Evolutionary conservation across 2,329 filamentous ascomycete genomes (phyloP).

Genomic region (Arthroderma sp.): DNA sequence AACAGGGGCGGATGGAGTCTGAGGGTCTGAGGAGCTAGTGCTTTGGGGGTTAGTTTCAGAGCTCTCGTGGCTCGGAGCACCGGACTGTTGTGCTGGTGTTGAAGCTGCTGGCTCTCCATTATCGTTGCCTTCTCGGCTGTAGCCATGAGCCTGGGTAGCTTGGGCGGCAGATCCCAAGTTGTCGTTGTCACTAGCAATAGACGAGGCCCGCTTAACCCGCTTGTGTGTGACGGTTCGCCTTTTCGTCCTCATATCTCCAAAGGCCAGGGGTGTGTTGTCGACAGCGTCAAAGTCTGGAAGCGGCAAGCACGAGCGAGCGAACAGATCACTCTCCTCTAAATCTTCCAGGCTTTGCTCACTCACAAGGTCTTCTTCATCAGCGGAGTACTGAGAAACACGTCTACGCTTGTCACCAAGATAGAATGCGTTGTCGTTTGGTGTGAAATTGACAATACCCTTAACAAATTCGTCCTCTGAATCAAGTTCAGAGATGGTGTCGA

Average conservation of each 20-base stretch:
- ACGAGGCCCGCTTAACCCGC: conserved; percentile 19
- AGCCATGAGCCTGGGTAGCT: conserved; percentile 19
- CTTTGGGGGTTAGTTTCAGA: conserved; percentile 35
- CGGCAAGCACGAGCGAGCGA: conserved; percentile 49
- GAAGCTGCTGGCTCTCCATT: conserved; percentile 28
- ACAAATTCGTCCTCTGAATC: conserved; percentile 84
- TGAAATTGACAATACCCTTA: conserved; percentile 59
- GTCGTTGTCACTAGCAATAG: conserved; percentile 20
- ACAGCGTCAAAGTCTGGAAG: conserved; percentile 40
- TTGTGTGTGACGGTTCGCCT: conserved; percentile 31
- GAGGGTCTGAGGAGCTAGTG: conserved; percentile 30
- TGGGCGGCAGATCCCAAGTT: conserved; percentile 15
- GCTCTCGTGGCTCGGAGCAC: conserved; percentile 31
- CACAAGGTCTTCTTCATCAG: conserved; percentile 66
- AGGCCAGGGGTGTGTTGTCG: conserved; percentile 34
- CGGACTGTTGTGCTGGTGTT: conserved; percentile 20
- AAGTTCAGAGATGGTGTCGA: conserved; percentile 78
- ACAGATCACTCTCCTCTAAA: conserved; percentile 53
- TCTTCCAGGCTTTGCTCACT: conserved; percentile 64
- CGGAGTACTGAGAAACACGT: conserved; percentile 54
- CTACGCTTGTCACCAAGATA: conserved; percentile 57
- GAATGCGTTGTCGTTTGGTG: conserved; percentile 43
- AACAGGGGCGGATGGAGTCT: conserved; percentile 16
- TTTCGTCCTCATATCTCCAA: conserved; percentile 34
- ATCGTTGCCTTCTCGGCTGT: conserved; percentile 27